Conservation (phyloP, 164 flowering plant species). For the Platanus orientalis region DNA sequence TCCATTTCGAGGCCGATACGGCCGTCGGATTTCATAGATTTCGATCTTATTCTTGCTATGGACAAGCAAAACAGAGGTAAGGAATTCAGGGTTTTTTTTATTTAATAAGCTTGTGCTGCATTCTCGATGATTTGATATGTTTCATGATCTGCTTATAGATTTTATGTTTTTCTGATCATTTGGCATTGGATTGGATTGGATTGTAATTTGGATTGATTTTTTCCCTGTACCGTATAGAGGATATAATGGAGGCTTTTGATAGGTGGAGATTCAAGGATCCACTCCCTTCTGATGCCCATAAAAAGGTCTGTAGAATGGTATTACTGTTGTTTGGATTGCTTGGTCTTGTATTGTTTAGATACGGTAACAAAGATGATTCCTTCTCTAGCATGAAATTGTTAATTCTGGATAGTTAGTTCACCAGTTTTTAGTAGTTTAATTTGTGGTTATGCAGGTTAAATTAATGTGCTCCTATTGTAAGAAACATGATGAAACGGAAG, state of each 20-base stretch:
- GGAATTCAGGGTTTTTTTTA: neutral
- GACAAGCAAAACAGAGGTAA: constrained; percentile 84
- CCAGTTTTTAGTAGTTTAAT: neutral
- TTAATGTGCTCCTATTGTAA: constrained; percentile 97
- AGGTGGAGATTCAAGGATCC: constrained; percentile 65
- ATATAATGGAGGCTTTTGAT: constrained; percentile 68
- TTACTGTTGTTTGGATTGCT: neutral
- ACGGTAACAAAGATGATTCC: too few relatives aligned
- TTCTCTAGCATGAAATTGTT: neutral
- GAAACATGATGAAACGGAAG: constrained; percentile 82
- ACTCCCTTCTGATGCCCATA: constrained; percentile 68
- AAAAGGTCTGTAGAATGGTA: constrained; percentile 49
- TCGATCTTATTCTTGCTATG: constrained; percentile 74
- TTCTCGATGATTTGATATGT: too few relatives aligned
- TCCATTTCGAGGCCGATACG: constrained; percentile 80
- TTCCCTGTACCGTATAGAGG: constrained; percentile 37
- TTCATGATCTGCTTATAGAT: neutral
- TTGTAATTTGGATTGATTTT: neutral
- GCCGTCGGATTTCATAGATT: constrained; percentile 23
- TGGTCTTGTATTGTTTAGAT: neutral
- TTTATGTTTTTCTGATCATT: constrained; percentile 1
- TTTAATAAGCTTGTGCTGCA: too few relatives aligned
- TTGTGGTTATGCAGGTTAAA: constrained; percentile 52
- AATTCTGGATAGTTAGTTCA: too few relatives aligned
- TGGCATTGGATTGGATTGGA: neutral